phyloP scores from a whole-genome alignment of 768 basidiomycete genomes.

The Leccinum barrowsii region DNA sequence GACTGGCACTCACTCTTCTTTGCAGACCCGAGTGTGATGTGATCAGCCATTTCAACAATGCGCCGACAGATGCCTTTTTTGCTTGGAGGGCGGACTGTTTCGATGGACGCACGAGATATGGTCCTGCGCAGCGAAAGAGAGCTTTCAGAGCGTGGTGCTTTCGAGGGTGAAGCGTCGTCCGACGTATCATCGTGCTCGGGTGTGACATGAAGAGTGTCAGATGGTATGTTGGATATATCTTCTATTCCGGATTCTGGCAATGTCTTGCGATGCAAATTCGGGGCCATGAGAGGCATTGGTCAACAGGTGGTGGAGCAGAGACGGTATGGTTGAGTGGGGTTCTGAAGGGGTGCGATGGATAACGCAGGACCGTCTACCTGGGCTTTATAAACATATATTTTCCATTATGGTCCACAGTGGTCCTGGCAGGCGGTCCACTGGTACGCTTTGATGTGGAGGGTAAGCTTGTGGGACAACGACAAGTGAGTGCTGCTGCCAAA shows the following conservation, averaged over 20 bases:
- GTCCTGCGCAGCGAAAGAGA: slow-evolving; percentile 16
- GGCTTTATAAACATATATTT: not conserved
- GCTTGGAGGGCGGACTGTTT: slow-evolving; percentile 8
- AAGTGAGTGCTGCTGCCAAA: not conserved
- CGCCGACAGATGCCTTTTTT: slow-evolving; percentile 12
- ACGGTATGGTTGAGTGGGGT: not conserved
- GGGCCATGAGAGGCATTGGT: not conserved
- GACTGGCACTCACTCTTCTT: slow-evolving; percentile 1
- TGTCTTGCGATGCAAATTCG: not conserved
- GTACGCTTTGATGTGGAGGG: not conserved
- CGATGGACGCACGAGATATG: slow-evolving; percentile 16
- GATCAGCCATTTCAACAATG: slow-evolving; percentile 10
- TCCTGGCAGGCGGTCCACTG: not conserved
- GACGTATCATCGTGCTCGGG: not conserved
- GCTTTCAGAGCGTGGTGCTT: slow-evolving; percentile 1
- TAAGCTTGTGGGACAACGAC: not conserved
- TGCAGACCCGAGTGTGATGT: not conserved
- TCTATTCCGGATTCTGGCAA: slow-evolving; percentile 1
- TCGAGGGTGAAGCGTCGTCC: not conserved
- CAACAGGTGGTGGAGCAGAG: too few relatives aligned
- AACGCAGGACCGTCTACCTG: not conserved
- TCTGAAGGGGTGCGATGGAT: not conserved
- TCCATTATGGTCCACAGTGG: slow-evolving; percentile 8
- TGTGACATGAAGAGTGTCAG: not conserved
- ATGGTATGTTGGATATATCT: not conserved